Evolutionary conservation across 768 basidiomycete species (phyloP).

Genomic region (Tricholoma bakamatsutake): DNA sequence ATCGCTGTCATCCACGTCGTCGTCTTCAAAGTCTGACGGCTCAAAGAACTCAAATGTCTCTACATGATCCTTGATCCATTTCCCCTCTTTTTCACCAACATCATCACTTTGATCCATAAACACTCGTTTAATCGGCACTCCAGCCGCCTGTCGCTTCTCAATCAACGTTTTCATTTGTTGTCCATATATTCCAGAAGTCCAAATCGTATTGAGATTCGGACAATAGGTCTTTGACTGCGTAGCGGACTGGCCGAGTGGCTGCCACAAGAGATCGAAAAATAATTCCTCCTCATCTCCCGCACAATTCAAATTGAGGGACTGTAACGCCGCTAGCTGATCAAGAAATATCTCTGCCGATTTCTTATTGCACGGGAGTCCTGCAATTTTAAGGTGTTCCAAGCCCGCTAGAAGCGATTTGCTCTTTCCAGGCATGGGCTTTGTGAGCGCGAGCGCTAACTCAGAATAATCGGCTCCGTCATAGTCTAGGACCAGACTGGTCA

Average conservation of each 20-base stretch:
- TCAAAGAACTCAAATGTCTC: constrained; percentile 53
- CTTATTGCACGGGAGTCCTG: constrained; percentile 38
- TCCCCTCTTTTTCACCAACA: constrained; percentile 34
- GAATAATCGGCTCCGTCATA: constrained; percentile 51
- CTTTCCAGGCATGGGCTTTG: constrained; percentile 30
- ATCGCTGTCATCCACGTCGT: constrained; percentile 23
- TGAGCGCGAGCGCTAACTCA: constrained; percentile 40
- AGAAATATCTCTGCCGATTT: constrained; percentile 33
- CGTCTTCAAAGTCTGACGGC: constrained; percentile 44
- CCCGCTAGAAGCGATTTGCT: constrained; percentile 40
- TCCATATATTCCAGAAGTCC: constrained; percentile 39
- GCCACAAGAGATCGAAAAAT: constrained; percentile 24
- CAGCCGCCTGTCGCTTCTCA: constrained; percentile 31
- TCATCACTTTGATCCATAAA: constrained; percentile 41
- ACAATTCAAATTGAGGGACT: constrained; percentile 33
- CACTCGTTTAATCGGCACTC: constrained; percentile 40
- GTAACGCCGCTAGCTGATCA: constrained; percentile 41
- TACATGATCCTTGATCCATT: constrained; percentile 47
- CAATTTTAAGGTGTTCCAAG: constrained; percentile 48
- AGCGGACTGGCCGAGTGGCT: constrained; percentile 8
- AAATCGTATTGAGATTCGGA: constrained; percentile 46
- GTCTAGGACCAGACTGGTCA: constrained; percentile 45
- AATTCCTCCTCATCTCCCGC: constrained; percentile 22
- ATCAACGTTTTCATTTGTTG: constrained; percentile 39
- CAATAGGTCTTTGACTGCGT: constrained; percentile 28